A percentile compares a stretch with the other conserved stretches of the same genome.
These are phyloP conservation scores for Psophocarpus tetragonolobus DNA, from an alignment of 306 rosid genomes.

Conservation along the genomic window DNA sequence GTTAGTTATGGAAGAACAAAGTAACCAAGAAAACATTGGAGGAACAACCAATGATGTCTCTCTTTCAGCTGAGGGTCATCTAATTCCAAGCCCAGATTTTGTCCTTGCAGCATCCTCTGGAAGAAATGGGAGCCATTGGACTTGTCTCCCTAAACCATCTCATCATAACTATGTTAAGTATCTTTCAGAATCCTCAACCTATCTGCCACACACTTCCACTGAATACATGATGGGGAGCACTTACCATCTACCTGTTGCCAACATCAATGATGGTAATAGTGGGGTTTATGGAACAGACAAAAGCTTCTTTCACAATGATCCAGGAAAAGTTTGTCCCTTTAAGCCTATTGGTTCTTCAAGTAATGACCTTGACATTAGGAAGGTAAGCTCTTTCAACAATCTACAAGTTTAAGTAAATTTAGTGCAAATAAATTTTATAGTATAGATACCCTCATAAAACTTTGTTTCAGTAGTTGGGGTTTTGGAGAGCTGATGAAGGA, in stretches of 20 bases:
- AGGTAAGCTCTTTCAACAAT: slow-evolving; percentile 44
- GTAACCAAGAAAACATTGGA: slow-evolving; percentile 38
- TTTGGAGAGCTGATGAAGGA: slow-evolving; percentile 39
- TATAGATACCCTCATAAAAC: neutral
- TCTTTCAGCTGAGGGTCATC: slow-evolving; percentile 35
- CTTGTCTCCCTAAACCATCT: slow-evolving; percentile 46
- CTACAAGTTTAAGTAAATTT: neutral
- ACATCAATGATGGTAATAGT: slow-evolving; percentile 27
- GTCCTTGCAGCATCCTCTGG: slow-evolving; percentile 26
- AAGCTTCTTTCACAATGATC: slow-evolving; percentile 39
- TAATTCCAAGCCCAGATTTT: slow-evolving; percentile 28
- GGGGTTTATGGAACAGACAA: slow-evolving; percentile 42
- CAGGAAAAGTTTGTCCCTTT: slow-evolving; percentile 43
- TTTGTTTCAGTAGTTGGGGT: slow-evolving; percentile 23
- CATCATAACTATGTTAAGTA: slow-evolving; percentile 54
- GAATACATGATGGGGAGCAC: slow-evolving; percentile 47
- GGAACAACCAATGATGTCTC: slow-evolving; percentile 42
- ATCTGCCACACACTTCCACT: slow-evolving; percentile 40
- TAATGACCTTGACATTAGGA: slow-evolving; percentile 36
- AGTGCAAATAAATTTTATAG: neutral
- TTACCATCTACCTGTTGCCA: slow-evolving; percentile 41
- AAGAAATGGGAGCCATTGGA: slow-evolving; percentile 49
- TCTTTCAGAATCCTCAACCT: slow-evolving; percentile 56
- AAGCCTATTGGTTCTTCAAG: slow-evolving; percentile 47
- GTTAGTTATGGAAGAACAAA: slow-evolving; percentile 60